These are phyloP conservation scores for Hyphopichia fennica DNA, from an alignment of 1,139 yeast genomes.

Conservation along the genomic window DNA sequence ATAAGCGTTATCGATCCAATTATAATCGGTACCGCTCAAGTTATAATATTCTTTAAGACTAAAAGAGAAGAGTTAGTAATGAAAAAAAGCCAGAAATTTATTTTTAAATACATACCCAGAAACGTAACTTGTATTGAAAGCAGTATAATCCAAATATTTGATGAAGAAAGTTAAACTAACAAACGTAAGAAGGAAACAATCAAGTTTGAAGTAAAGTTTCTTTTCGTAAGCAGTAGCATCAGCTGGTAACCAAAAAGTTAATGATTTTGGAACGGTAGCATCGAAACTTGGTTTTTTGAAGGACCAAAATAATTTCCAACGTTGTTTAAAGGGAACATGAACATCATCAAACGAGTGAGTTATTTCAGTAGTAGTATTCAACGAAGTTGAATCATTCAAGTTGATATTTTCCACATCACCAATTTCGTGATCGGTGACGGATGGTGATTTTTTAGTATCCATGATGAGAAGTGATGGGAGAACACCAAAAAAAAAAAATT, in stretches of 20 bases:
- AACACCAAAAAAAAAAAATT: no score
- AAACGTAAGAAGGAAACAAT: slow-evolving; percentile 1
- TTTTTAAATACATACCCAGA: no score
- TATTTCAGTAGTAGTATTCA: no score
- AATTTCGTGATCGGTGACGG: background rate
- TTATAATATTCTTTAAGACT: background rate
- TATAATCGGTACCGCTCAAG: background rate
- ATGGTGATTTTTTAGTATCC: background rate
- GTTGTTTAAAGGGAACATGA: background rate
- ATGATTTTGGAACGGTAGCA: background rate
- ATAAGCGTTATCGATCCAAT: slow-evolving; percentile 1
- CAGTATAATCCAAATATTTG: slow-evolving; percentile 2
- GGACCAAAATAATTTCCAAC: slow-evolving; percentile 1
- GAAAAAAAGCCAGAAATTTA: no score
- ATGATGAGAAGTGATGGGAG: background rate
- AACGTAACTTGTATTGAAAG: no score
- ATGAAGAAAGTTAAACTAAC: background rate
- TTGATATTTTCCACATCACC: background rate
- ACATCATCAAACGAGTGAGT: background rate
- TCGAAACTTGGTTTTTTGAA: background rate
- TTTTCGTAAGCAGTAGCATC: background rate
- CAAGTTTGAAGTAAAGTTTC: slow-evolving; percentile 1
- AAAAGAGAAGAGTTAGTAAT: no score
- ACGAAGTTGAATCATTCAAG: background rate
- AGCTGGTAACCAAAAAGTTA: background rate